phyloP scores from a whole-genome alignment of 129 eudicot genomes.

The Daucus carota region DNA sequence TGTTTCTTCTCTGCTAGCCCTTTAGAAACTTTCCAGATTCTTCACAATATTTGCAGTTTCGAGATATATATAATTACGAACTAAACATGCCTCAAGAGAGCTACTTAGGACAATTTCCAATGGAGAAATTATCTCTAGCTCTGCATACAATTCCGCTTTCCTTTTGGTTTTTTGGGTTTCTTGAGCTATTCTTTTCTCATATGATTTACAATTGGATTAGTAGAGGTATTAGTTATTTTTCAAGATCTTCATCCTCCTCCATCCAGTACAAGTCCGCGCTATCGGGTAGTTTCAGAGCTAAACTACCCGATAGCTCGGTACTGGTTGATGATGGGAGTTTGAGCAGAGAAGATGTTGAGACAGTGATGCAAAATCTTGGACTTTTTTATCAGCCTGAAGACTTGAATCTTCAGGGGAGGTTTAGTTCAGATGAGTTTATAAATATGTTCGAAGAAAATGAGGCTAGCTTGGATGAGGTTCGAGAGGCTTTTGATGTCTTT shows the following conservation, averaged over 20 bases:
- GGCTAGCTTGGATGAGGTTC: conserved; percentile 53
- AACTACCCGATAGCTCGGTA: not conserved
- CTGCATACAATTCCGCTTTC: conserved; percentile 1
- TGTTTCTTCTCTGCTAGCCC: not conserved
- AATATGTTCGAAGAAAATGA: conserved; percentile 47
- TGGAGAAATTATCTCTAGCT: conserved; percentile 3
- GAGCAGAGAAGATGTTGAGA: conserved; percentile 27
- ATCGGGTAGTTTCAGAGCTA: conserved; percentile 10
- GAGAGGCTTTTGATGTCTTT: conserved; percentile 81
- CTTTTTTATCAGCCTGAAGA: conserved; percentile 18
- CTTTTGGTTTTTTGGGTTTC: conserved; percentile 21
- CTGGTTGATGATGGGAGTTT: conserved; percentile 16
- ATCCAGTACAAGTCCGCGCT: conserved; percentile 2
- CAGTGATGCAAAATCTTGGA: conserved; percentile 39
- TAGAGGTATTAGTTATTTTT: conserved; percentile 15
- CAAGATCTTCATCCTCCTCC: conserved; percentile 18
- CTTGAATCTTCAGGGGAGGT: conserved; percentile 31
- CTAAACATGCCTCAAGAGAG: not conserved
- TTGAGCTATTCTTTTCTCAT: conserved; percentile 27
- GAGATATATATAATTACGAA: not conserved
- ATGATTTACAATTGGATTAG: not conserved
- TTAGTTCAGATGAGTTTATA: conserved; percentile 29
- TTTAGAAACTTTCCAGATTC: not conserved
- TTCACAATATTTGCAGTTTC: not conserved
- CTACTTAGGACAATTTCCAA: not conserved